Conservation (phyloP, 1,139 yeast species). For the Saccharomycopsis hybrid region DNA sequence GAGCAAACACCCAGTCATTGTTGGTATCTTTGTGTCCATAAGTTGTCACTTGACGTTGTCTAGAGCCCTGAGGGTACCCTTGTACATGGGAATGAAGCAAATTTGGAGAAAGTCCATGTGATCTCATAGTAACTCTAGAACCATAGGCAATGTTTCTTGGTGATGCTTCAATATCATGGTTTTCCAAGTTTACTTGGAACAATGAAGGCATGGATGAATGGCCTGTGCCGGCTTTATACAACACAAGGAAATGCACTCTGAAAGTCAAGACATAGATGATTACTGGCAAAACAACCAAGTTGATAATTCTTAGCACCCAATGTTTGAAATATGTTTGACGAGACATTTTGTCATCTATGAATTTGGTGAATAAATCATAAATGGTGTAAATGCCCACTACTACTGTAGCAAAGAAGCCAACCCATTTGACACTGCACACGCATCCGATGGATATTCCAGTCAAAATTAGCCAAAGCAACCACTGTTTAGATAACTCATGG, state of each 20-base stretch:
- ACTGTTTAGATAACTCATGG: conserved; percentile 37
- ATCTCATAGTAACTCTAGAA: conserved; percentile 57
- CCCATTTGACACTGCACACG: conserved; percentile 94
- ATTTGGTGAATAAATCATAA: conserved; percentile 47
- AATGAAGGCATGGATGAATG: conserved; percentile 68
- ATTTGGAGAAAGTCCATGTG: conserved; percentile 69
- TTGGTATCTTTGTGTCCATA: conserved; percentile 69
- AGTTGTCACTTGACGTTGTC: conserved; percentile 70
- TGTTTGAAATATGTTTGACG: conserved; percentile 45
- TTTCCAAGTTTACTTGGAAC: conserved; percentile 60
- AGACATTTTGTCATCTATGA: conserved; percentile 39
- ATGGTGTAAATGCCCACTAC: conserved; percentile 82
- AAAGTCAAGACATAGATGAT: conserved; percentile 63
- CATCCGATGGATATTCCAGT: conserved; percentile 87
- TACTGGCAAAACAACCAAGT: conserved; percentile 70
- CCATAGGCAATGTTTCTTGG: conserved; percentile 61
- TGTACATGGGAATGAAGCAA: conserved; percentile 67
- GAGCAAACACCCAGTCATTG: conserved; percentile 55
- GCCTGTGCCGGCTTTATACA: conserved; percentile 75
- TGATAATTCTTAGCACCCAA: conserved; percentile 65
- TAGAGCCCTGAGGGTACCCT: conserved; percentile 64
- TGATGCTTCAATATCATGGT: conserved; percentile 44
- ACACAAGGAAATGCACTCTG: conserved; percentile 69
- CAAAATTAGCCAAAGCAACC: conserved; percentile 51
- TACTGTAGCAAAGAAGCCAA: conserved; percentile 80